Base-by-base conservation (phyloP, 305 asterid genomes). In the Fraxinus nigra region DNA sequence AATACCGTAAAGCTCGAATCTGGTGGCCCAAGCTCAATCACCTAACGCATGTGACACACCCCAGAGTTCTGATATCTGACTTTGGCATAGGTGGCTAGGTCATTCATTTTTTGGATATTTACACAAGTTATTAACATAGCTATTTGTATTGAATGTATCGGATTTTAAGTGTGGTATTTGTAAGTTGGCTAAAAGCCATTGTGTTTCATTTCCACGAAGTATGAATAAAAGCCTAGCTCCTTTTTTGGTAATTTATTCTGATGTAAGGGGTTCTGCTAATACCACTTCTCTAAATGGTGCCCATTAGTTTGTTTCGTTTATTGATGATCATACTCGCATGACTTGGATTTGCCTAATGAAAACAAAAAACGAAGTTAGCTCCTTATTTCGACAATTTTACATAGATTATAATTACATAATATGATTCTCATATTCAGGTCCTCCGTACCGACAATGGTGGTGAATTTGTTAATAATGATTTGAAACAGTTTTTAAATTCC, bases 61-160 rank as follows among this genome's bases (percentile, higher is more conserved):
- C 0, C 6, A 46, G 6, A 13, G 0, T 13, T 76, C 69, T 1
- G 18, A 76, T 26, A 76, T 46, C 1, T 76, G 65, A 67, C 51
- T 76, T 1, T 76, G 28, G 67, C 69, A 76, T 16, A 76, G 38
- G 37, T 13, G 3, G 5, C 46, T 76, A 11, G 79, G 79, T 20
- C 65, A 43, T 43, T 67, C 65, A 20, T 76, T 67, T 76, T 76
- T 76, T 46, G 26, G 67, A 43, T 76, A 76, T 75, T 76, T 46
- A 46, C 11, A 76, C 0, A 46, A 46, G 37, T 4, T 40, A 7
- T 46, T 76, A 46, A 30, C 78, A 34, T 0, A 26, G 7, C 14
- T 76, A 32, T 13, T 46, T 46, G 56, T 46, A 46, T 43, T 11
- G 54, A 76, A 3, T 43, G 22, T 4, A 46, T 28, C 24, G 16